Conservation (phyloP, 1,284 basidiomycete genomes). For the Ceratobasidium sp. region DNA sequence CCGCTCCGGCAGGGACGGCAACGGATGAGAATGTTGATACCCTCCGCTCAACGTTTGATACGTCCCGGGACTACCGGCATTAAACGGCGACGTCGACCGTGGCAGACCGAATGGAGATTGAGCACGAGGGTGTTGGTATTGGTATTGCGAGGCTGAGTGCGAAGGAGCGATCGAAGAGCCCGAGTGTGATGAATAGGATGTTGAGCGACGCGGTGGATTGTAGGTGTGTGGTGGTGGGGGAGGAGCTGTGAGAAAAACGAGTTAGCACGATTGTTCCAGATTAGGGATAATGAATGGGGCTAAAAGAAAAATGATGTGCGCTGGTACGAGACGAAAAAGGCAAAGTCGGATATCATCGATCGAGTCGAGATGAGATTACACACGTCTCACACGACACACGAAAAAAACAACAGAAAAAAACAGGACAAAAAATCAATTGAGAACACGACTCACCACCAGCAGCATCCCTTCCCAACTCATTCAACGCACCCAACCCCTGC, state of each 20-base stretch:
- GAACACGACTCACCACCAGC: conserved; percentile 13
- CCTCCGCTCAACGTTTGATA: conserved; percentile 23
- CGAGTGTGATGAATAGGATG: conserved; percentile 55
- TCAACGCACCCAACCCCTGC: conserved; percentile 64
- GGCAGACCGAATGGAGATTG: conserved; percentile 32
- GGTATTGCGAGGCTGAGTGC: conserved; percentile 72
- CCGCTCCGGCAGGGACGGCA: conserved; percentile 42
- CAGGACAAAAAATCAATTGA: neutral
- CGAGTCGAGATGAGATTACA: neutral
- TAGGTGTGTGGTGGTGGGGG: conserved; percentile 21
- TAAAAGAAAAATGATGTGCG: too few relatives aligned
- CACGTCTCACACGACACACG: neutral
- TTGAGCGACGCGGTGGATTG: conserved; percentile 49
- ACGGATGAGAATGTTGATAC: conserved; percentile 53
- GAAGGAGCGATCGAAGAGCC: conserved; percentile 70
- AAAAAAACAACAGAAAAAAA: neutral
- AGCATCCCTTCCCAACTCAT: conserved; percentile 49
- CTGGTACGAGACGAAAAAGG: too few relatives aligned
- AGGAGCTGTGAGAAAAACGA: neutral
- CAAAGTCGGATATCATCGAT: too few relatives aligned
- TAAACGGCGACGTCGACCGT: neutral
- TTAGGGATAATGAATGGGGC: neutral
- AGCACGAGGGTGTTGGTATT: conserved; percentile 35
- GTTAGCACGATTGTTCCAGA: neutral
- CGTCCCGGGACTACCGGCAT: conserved; percentile 7